Conservation (phyloP, 805 yeast species). For the Ascoidea asiatica region DNA sequence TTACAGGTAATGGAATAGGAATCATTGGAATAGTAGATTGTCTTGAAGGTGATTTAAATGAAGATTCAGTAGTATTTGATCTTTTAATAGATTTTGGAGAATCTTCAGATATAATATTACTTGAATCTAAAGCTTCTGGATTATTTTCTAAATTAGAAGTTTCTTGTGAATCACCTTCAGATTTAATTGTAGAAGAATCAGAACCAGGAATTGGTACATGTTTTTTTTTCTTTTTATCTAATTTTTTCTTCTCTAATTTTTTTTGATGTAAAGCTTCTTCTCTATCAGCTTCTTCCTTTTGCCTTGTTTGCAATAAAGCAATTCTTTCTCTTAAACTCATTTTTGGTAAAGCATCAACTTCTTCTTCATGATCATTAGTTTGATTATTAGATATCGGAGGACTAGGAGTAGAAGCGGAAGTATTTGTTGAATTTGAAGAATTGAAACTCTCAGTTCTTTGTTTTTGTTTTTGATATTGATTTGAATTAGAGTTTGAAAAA, state of each 20-base stretch:
- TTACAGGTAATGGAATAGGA: background rate
- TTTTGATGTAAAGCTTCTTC: slow-evolving; percentile 46
- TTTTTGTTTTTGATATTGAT: background rate
- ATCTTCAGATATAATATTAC: background rate
- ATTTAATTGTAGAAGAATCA: background rate
- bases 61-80: background rate
- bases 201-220: slow-evolving; percentile 2
- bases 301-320: slow-evolving; percentile 69
- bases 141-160: too few species aligned
- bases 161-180: background rate
- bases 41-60: too few species aligned
- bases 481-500: slow-evolving; percentile 1
- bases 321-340: slow-evolving; percentile 80
- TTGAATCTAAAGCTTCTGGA: too few species aligned
- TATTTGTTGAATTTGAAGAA: too few species aligned
- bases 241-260: slow-evolving; percentile 36
- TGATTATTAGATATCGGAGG: slow-evolving; percentile 7
- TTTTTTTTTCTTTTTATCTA: too few species aligned
- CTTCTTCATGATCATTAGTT: slow-evolving; percentile 13
- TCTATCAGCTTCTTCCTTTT: slow-evolving; percentile 64
- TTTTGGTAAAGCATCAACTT: slow-evolving; percentile 53
- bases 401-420: background rate
- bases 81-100: background rate
- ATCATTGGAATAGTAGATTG: background rate
- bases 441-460: too few species aligned